Base-by-base conservation (phyloP, 164 flowering plant species). In the Berberis thunbergii region DNA sequence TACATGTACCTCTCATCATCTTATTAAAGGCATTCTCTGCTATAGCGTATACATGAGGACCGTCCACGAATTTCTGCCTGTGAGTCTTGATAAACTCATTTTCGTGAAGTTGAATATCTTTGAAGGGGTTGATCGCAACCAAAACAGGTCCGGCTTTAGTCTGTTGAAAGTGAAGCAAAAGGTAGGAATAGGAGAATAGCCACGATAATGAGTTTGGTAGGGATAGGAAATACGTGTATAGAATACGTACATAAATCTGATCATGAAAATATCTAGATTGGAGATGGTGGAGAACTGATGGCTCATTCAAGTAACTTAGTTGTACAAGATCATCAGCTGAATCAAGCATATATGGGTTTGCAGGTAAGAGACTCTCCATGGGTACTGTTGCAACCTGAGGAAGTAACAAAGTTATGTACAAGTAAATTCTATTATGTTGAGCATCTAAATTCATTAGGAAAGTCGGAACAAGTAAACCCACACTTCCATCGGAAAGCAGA, bases 261-360 rank as follows among this genome's bases (percentile, higher is more conserved):
- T 88, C 84, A 44, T 69, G 76, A 53, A 78, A 72, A 78, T 80
- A 89, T 88, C 98, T 83, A 57, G 65, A 64, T 49, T 76, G 78
- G 60, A 95, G 89, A 74, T 89, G 91, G 77, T 88, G 78, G 67
- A 95, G 88, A 73, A 95, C 88, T 45, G 98, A 89, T 52, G 99
- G 99, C 70, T 95, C 99, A 75, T 95, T 95, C 78, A 95, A 78
- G 82, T 83, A 95, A 77, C 91, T 87, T 60, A 95, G 95, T 67
- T 83, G 91, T 61, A 79, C 75, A 61, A 95, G 95, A 78, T 95
- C 96, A 80, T 89, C 88, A 45, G 80, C 84, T 39, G 92, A 97
- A 55, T 84, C 89, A 55, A 95, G 80, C 42, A 89, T 73, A 71
- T 83, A 83, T 44, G 98, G 96, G 74, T 95, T 95, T 61, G 96